Evolutionary conservation across 768 basidiomycete genomes (phyloP).

Genomic region (Phylloporus scabripes): DNA sequence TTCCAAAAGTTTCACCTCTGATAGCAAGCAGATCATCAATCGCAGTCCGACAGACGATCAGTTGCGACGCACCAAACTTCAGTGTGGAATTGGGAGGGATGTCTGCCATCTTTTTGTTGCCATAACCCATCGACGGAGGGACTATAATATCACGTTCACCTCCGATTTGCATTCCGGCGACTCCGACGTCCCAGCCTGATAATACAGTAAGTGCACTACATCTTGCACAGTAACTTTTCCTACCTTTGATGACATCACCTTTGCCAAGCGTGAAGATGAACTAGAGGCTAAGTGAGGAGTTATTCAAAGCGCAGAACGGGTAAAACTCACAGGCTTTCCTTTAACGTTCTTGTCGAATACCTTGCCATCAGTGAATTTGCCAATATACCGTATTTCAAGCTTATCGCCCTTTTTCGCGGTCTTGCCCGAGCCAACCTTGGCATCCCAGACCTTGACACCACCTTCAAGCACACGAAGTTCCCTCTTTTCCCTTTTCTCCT

Average conservation of each 20-base stretch:
- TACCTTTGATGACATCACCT: slow-evolving; percentile 91
- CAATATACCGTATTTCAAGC: slow-evolving; percentile 87
- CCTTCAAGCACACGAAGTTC: slow-evolving; percentile 44
- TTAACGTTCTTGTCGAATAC: slow-evolving; percentile 76
- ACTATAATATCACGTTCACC: slow-evolving; percentile 82
- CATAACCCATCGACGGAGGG: slow-evolving; percentile 68
- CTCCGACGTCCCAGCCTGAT: slow-evolving; percentile 85
- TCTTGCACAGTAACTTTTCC: slow-evolving; percentile 6
- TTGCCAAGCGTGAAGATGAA: slow-evolving; percentile 77
- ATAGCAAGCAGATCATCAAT: slow-evolving; percentile 10
- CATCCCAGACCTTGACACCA: slow-evolving; percentile 74
- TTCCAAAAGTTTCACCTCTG: slow-evolving; percentile 69
- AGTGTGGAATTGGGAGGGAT: slow-evolving; percentile 83
- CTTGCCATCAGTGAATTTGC: slow-evolving; percentile 74
- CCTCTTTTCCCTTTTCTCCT: slow-evolving; percentile 62
- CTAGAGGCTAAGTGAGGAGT: slow-evolving; percentile 29
- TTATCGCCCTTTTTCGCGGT: slow-evolving; percentile 81
- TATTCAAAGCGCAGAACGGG: slow-evolving; percentile 7
- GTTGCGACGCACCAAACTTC: slow-evolving; percentile 58
- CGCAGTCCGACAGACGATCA: not conserved
- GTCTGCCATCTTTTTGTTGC: slow-evolving; percentile 48
- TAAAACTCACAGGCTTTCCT: slow-evolving; percentile 71
- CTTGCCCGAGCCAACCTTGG: slow-evolving; percentile 77
- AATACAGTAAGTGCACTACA: slow-evolving; percentile 2
- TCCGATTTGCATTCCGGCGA: slow-evolving; percentile 86